Conservation (phyloP, 371 early-diverging fungal genomes). For the Capniomyces stellatus region DNA sequence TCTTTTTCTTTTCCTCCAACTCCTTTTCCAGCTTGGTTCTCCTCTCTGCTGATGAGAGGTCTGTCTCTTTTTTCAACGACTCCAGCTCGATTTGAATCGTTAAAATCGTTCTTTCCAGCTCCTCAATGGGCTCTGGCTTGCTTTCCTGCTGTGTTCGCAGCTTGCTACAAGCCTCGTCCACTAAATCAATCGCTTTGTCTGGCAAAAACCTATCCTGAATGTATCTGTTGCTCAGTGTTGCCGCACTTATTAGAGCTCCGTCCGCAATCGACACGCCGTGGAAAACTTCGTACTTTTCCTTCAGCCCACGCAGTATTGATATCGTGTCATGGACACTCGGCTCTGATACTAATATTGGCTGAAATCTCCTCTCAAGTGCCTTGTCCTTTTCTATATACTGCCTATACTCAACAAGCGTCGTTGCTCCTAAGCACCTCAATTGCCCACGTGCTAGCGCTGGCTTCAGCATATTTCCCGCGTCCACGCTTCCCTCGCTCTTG, state of each 20-base stretch:
- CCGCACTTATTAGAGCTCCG: constrained; percentile 63
- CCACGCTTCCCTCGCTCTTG: constrained; percentile 57
- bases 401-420: constrained; percentile 76
- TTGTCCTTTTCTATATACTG: constrained; percentile 67
- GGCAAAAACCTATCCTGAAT: constrained; percentile 60
- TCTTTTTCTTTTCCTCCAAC: constrained; percentile 39
- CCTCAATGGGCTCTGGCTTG: constrained; percentile 61
- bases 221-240: constrained; percentile 56
- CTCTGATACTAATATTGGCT: constrained; percentile 60
- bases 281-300: constrained; percentile 67
- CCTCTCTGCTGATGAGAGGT: constrained; percentile 46
- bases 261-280: constrained; percentile 76
- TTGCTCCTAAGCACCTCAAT: constrained; percentile 72
- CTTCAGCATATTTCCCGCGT: constrained; percentile 60
- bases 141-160: constrained; percentile 63
- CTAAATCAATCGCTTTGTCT: constrained; percentile 74
- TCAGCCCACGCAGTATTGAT: constrained; percentile 67
- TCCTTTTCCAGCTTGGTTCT: constrained; percentile 41
- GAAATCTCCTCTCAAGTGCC: constrained; percentile 75
- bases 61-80: constrained; percentile 53
- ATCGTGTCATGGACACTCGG: constrained; percentile 72
- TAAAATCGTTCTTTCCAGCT: constrained; percentile 50
- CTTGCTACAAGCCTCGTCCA: constrained; percentile 78
- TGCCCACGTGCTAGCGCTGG: constrained; percentile 68
- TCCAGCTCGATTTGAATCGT: constrained; percentile 57